These are phyloP conservation scores for Astragalus glycyphyllos DNA, from an alignment of 306 rosid species.

Conservation along the genomic window DNA sequence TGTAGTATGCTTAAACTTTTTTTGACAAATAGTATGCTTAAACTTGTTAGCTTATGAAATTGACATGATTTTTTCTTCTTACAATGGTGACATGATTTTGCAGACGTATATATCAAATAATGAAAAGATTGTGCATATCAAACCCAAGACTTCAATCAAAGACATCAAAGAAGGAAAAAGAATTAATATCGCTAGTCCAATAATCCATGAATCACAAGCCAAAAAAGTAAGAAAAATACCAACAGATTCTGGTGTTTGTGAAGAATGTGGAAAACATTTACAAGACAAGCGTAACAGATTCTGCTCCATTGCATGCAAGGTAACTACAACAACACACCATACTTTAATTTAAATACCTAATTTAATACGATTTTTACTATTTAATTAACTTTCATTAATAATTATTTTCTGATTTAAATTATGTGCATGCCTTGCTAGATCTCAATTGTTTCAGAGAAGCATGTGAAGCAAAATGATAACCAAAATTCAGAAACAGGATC, in stretches of 20 bases:
- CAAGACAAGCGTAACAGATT: slow-evolving; percentile 74
- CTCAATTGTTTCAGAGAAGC: slow-evolving; percentile 42
- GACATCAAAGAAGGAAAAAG: slow-evolving; percentile 40
- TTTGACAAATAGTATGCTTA: too few relatives aligned
- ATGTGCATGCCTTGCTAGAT: slow-evolving; percentile 41
- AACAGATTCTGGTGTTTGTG: slow-evolving; percentile 68
- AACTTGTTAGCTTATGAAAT: too few relatives aligned
- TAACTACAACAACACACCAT: slow-evolving; percentile 46
- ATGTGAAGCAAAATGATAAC: slow-evolving; percentile 44
- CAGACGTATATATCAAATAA: slow-evolving; percentile 85
- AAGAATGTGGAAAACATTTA: slow-evolving; percentile 76
- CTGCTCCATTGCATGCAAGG: slow-evolving; percentile 92
- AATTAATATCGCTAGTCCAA: slow-evolving; percentile 54
- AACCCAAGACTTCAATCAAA: slow-evolving; percentile 65
- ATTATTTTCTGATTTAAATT: slow-evolving; percentile 3
- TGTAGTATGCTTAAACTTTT: too few relatives aligned
- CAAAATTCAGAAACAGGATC: slow-evolving; percentile 61
- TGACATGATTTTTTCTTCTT: slow-evolving; percentile 3
- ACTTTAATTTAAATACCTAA: slow-evolving; percentile 13
- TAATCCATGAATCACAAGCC: slow-evolving; percentile 52
- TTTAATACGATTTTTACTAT: too few relatives aligned
- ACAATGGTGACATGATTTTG: slow-evolving; percentile 35
- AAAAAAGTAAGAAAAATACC: slow-evolving; percentile 56
- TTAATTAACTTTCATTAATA: slow-evolving; percentile 1
- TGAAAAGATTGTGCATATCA: slow-evolving; percentile 79